Evolutionary conservation across 352 stramenopile species (phyloP).

Genomic region (Hyaloperonospora arabidopsidis): DNA sequence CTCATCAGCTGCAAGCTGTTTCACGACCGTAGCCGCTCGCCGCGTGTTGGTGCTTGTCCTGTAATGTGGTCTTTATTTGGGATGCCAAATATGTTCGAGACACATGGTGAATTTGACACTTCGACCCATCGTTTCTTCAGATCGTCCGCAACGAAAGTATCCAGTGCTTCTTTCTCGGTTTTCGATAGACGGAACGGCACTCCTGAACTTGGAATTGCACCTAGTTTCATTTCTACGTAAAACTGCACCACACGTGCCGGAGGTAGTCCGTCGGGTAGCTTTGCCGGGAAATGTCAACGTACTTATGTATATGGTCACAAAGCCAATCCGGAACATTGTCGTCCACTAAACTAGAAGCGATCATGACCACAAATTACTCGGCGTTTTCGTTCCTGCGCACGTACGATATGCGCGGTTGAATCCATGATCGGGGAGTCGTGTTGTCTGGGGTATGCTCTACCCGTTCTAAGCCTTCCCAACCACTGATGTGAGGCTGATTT

Average conservation of each 20-base stretch:
- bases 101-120: conserved; percentile 6
- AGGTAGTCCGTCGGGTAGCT: conserved; percentile 1
- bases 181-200: conserved; percentile 1
- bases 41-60: background rate
- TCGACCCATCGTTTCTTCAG: conserved; percentile 16
- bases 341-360: no score
- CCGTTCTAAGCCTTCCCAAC: no score
- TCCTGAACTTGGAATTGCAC: background rate
- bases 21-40: background rate
- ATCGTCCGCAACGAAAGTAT: conserved; percentile 8
- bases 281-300: background rate
- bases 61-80: background rate
- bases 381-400: no score
- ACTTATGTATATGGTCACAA: no score
- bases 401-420: no score
- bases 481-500: no score
- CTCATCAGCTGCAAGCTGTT: conserved; percentile 2
- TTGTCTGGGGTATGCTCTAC: no score
- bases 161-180: conserved; percentile 4
- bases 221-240: conserved; percentile 1
- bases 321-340: no score
- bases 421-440: no score
- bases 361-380: no score
- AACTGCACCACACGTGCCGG: background rate
- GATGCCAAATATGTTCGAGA: conserved; percentile 20